Conservation (phyloP, 1,284 basidiomycete genomes). For the Salmacisia buchloeana region DNA sequence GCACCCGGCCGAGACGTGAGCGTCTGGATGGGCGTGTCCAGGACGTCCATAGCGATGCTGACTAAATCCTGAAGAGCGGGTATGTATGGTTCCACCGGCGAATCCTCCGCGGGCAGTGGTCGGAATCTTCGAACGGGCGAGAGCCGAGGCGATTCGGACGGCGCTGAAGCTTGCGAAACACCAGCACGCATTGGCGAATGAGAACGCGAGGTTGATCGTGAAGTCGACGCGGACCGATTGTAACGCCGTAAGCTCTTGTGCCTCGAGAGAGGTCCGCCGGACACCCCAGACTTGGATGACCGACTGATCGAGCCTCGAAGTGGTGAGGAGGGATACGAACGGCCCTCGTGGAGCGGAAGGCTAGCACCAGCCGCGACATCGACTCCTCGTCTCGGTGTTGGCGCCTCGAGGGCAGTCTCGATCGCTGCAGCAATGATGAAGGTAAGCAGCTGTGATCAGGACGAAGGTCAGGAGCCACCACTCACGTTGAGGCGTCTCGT, state of each 20-base stretch:
- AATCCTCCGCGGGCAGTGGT: constrained; percentile 29
- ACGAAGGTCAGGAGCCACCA: too few relatives aligned
- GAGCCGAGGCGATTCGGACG: constrained; percentile 32
- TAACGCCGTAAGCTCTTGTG: constrained; percentile 5
- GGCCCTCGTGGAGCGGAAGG: constrained; percentile 18
- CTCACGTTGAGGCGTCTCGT: constrained; percentile 19
- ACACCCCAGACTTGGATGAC: constrained; percentile 6
- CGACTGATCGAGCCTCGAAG: constrained; percentile 23
- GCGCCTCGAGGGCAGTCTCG: constrained; percentile 1
- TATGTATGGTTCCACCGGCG: constrained; percentile 55
- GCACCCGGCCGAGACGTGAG: constrained; percentile 77
- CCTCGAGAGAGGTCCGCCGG: not conserved
- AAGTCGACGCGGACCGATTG: constrained; percentile 59
- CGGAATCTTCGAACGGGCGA: constrained; percentile 34
- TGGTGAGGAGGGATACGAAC: constrained; percentile 18
- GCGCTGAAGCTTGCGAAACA: constrained; percentile 31
- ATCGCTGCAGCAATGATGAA: not conserved
- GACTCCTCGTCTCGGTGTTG: constrained; percentile 8
- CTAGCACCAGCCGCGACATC: constrained; percentile 13
- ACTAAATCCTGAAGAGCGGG: constrained; percentile 85
- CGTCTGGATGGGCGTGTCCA: constrained; percentile 78
- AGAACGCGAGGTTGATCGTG: constrained; percentile 91
- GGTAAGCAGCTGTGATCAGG: too few relatives aligned
- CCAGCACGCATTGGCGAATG: constrained; percentile 74
- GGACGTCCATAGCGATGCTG: constrained; percentile 85